A percentile compares a stretch with the other conserved stretches of the same genome.
These are phyloP conservation scores for Tetrastigma voinierianum DNA, from an alignment of 164 flowering plant species.

Conservation along the genomic window DNA sequence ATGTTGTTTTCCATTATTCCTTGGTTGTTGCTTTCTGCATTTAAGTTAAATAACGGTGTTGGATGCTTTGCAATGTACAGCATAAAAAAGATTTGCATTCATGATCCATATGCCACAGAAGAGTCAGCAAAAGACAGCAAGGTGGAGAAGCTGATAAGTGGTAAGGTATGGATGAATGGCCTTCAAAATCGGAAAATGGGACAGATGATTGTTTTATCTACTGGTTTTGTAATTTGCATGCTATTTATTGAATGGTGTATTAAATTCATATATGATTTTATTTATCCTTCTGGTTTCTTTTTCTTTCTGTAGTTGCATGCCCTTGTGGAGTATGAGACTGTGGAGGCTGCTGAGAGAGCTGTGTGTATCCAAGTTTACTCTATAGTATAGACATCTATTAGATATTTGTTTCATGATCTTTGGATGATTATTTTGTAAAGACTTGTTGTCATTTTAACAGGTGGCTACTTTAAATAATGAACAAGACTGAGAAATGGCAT, in stretches of 20 bases:
- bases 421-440: neutral
- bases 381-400: too few species aligned
- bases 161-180: constrained; percentile 71
- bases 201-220: too few species aligned
- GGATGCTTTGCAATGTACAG: constrained; percentile 30
- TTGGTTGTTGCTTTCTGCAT: neutral
- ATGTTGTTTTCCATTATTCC: constrained; percentile 18
- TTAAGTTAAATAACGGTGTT: neutral
- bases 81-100: constrained; percentile 50
- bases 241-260: neutral
- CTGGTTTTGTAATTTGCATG: neutral
- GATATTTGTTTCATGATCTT: neutral
- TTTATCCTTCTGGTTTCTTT: constrained; percentile 12
- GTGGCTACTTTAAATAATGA: constrained; percentile 70
- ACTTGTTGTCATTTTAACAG: constrained; percentile 34
- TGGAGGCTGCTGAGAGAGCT: constrained; percentile 89
- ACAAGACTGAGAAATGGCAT: constrained; percentile 81
- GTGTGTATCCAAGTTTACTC: constrained; percentile 43
- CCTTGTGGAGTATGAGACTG: constrained; percentile 82
- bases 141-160: constrained; percentile 50
- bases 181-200: too few species aligned
- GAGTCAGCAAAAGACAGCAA: constrained; percentile 40
- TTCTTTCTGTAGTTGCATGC: constrained; percentile 59
- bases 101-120: constrained; percentile 54
- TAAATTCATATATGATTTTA: neutral